Conservation (phyloP, 768 basidiomycete species). For the Glaciozyma antarctica region DNA sequence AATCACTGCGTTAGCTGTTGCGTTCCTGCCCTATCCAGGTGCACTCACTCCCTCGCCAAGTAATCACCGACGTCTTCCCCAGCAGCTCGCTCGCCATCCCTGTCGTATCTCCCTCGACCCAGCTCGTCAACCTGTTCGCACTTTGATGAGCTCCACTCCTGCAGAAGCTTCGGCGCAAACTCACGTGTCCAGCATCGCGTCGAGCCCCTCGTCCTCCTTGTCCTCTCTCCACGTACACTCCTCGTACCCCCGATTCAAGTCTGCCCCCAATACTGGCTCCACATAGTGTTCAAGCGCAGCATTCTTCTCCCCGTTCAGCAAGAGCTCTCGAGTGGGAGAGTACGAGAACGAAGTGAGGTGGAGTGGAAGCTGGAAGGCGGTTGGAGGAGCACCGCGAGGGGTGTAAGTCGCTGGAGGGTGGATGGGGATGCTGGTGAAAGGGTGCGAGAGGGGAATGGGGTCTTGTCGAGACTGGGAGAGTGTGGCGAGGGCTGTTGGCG, state of each 20-base stretch:
- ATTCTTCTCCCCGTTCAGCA: constrained; percentile 17
- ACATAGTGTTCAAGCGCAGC: constrained; percentile 23
- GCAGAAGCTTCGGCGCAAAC: neutral
- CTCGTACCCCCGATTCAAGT: constrained; percentile 63
- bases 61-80: constrained; percentile 36
- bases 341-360: constrained; percentile 35
- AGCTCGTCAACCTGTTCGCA: constrained; percentile 2
- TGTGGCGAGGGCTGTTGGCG: neutral
- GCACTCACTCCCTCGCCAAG: constrained; percentile 55
- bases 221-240: constrained; percentile 65
- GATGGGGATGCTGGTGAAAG: neutral
- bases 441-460: neutral
- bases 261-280: constrained; percentile 31
- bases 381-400: neutral
- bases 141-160: neutral
- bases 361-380: constrained; percentile 21
- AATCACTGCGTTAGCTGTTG: too few relatives aligned
- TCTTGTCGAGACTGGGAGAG: neutral
- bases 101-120: constrained; percentile 2
- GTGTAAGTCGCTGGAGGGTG: constrained; percentile 9
- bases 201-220: constrained; percentile 53
- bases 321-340: constrained; percentile 30
- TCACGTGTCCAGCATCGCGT: constrained; percentile 36
- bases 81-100: neutral
- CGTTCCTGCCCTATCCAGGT: too few relatives aligned